Conservation (phyloP, 148 eudicot genomes). For the Rhododendron mucronatum region DNA sequence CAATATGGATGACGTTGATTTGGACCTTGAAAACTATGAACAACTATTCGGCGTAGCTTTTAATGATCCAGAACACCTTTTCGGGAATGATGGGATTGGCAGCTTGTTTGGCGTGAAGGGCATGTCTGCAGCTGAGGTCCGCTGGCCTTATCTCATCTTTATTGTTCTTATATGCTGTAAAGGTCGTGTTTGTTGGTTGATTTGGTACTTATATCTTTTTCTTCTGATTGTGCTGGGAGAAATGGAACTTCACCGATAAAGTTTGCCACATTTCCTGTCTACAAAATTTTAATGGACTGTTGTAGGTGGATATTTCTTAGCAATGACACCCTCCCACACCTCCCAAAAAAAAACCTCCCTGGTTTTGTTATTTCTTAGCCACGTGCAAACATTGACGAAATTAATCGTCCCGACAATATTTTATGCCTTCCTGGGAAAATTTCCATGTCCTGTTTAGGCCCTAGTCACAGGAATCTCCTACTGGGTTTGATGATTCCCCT, state of each 20-base stretch:
- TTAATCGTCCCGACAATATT: background rate
- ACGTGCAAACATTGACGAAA: background rate
- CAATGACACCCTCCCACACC: background rate
- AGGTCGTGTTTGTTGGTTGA: background rate
- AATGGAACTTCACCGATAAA: background rate
- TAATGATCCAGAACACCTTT: conserved; percentile 34
- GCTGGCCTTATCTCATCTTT: conserved; percentile 1
- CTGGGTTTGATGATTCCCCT: background rate
- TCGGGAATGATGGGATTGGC: conserved; percentile 39
- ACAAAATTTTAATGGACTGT: background rate
- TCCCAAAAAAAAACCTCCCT: background rate
- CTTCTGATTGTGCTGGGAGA: background rate
- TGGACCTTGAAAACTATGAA: conserved; percentile 49
- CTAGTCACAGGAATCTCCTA: background rate
- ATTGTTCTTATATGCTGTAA: background rate
- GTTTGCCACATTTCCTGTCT: background rate
- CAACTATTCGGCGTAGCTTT: conserved; percentile 44
- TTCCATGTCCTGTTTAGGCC: background rate
- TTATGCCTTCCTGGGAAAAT: background rate
- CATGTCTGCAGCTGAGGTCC: conserved; percentile 33
- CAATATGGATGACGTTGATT: conserved; percentile 43
- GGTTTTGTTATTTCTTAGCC: background rate
- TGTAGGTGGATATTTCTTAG: background rate
- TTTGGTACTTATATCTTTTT: background rate
- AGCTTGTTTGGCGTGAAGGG: conserved; percentile 35